Base-by-base conservation (phyloP, 306 rosid species). In the Cicer arietinum region DNA sequence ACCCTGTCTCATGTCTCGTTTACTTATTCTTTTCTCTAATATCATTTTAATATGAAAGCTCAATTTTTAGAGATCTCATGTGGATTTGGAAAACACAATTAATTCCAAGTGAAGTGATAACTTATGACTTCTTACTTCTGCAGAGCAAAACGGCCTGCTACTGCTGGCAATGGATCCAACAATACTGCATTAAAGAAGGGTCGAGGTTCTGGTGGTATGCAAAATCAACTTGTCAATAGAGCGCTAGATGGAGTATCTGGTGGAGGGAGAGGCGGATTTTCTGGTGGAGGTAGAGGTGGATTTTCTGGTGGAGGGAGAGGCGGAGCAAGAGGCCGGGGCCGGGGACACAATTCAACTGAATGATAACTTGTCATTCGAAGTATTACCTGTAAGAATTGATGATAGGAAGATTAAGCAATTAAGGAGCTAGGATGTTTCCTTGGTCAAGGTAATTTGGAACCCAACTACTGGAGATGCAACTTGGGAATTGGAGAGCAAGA, bases 141-240 rank as follows among this genome's bases (percentile, higher is more conserved):
- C 87, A 90, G 98, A 76, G 85, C 83, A n/a, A 95, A 95, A 80
- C 87, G 99, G n/a, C 89, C 94, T 77, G 88, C 86, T 73, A 73
- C 45, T 67, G 42, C 86, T 45, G 44, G 83, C 64, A 92, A 88
- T 52, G 96, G 86, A 53, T 81, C 96, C 25, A 84, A 88, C 62
- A 92, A 84, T 60, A 57, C 68, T 25, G 73, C 87, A 9, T 62
- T 88, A 25, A 90, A 92, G 88, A 92, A 88, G 83, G 95, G 93
- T 50, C 90, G 96, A 30, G 97, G 94, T 42, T 80, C 71, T 60
- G 97, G 96, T 41, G 88, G 90, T 72, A 18, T 84, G 22, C 98
- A 79, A 80, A 87, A 80, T 78, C 99, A 95, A 79, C 96, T 92
- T 66, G 94, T 87, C 76, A 88, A 88, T 80, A 95, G 96, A 86